Evolutionary conservation across 331 rosid genomes (phyloP).

Genomic region (Phaseolus coccineus): DNA sequence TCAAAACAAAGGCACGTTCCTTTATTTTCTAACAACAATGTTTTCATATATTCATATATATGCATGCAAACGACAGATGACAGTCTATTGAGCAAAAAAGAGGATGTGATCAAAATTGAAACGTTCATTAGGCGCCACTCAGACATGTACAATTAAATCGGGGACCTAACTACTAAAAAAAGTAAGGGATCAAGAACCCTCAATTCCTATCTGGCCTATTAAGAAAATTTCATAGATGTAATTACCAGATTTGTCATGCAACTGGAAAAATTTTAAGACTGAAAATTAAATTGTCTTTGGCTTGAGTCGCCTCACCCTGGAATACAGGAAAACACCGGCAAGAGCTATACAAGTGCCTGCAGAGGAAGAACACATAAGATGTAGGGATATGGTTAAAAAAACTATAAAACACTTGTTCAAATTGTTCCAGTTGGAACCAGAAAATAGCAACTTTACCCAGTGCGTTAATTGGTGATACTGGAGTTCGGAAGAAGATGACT

Average conservation of each 20-base stretch:
- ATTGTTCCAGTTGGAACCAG: not conserved
- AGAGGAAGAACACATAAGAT: conserved; percentile 24
- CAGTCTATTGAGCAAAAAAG: too few relatives aligned
- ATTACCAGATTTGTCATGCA: conserved; percentile 3
- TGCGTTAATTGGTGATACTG: conserved; percentile 82
- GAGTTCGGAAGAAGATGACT: conserved; percentile 88
- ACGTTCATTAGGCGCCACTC: conserved; percentile 30
- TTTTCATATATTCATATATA: too few relatives aligned
- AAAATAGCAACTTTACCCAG: conserved; percentile 65
- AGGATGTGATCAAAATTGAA: not conserved
- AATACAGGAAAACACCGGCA: conserved; percentile 91
- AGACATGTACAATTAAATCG: conserved; percentile 24
- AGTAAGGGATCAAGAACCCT: not conserved
- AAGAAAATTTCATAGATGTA: conserved; percentile 37
- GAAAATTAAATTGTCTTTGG: conserved; percentile 66
- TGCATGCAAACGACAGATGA: too few relatives aligned
- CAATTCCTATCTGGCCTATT: conserved; percentile 36
- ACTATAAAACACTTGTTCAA: conserved; percentile 5
- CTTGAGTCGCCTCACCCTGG: conserved; percentile 82
- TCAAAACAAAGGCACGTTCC: not conserved
- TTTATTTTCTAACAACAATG: too few relatives aligned
- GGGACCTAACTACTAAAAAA: not conserved
- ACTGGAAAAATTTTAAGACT: conserved; percentile 37
- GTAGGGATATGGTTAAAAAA: conserved; percentile 1
- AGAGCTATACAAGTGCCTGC: conserved; percentile 93